Base-by-base conservation (phyloP, 129 eudicot species). In the Artemisia tridentata region DNA sequence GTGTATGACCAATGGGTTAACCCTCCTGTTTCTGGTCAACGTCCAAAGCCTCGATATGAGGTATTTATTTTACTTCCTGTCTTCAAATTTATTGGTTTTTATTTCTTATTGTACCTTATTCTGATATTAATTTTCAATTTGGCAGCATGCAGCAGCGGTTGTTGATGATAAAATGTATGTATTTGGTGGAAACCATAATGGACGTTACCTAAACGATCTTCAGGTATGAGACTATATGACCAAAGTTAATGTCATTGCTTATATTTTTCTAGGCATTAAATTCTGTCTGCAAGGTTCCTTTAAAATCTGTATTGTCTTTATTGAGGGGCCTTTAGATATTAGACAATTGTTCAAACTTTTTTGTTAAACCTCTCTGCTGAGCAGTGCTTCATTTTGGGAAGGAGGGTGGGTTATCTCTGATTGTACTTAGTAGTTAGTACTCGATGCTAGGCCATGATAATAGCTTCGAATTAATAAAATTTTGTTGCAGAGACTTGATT, bases 111-210 rank as follows among this genome's bases (percentile, higher is more conserved):
- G 27, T 38, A 38, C 10, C 21, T 8, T 57, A 46, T 18, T 80
- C 17, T 69, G 48, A 74, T 71, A 47, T 49, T 19, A 12, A 15
- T 45, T 16, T 51, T 14, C 59, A 21, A 53, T 56, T 75, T 64
- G 65, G 61, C 91, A 90, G 99, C 99, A 95, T 86, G 99, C 93
- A 72, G 97, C 99, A 72, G 97, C 96, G 74, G 96, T 95, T 71
- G 70, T 95, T 63, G 95, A 91, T 58, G 91, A 95, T 78, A 90
- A 90, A 75, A 90, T 95, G 99, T 88, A 95, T 75, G 63, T 95
- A 78, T 90, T 82, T 81, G 99, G 99, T 47, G 99, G 99, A 76
- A 95, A 88, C 82, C 96, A 95, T 75, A 95, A 95, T 81, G 99
- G 99, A 21, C 99, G 99, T 71, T 95, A 95, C 86, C 78, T 95